A percentile compares a stretch with the other conserved stretches of the same genome.
Conservation (phyloP, 208 protist genomes). For the Angomonas desouzai region DNA sequence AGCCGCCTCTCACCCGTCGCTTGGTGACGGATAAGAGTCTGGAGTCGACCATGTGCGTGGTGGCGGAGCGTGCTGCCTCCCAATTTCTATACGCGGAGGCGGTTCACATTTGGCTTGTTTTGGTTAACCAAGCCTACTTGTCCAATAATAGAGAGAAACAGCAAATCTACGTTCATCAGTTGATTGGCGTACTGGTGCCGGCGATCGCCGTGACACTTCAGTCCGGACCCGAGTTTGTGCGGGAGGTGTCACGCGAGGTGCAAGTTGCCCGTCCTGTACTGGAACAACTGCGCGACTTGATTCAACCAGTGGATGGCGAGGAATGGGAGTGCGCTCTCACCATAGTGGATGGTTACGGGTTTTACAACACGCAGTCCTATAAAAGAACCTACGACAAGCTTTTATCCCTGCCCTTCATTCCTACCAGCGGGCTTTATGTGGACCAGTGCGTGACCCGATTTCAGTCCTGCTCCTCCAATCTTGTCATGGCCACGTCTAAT, state of each 20-base stretch:
- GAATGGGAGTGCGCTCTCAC: conserved; percentile 1
- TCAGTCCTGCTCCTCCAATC: background rate
- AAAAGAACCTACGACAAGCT: background rate
- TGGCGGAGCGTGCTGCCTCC: background rate
- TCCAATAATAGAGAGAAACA: background rate
- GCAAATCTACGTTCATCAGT: background rate
- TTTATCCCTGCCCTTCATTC: background rate
- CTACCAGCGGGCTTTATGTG: background rate
- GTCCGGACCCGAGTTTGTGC: background rate
- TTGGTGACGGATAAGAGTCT: background rate
- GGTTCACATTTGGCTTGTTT: background rate
- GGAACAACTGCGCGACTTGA: background rate
- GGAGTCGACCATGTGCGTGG: background rate
- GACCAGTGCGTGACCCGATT: background rate
- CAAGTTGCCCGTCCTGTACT: background rate
- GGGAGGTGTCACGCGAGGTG: background rate
- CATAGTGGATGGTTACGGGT: background rate
- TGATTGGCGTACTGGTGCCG: background rate
- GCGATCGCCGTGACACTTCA: background rate
- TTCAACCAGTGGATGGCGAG: background rate
- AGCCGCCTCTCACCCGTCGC: background rate
- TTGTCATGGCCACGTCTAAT: background rate
- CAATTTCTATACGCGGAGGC: background rate
- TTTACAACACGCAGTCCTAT: background rate
- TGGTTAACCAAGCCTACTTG: background rate